Percentiles rank a stretch among this genome's conserved stretches.
Evolutionary conservation across 768 basidiomycete genomes (phyloP).

Genomic region (Suillus fuscotomentosus): DNA sequence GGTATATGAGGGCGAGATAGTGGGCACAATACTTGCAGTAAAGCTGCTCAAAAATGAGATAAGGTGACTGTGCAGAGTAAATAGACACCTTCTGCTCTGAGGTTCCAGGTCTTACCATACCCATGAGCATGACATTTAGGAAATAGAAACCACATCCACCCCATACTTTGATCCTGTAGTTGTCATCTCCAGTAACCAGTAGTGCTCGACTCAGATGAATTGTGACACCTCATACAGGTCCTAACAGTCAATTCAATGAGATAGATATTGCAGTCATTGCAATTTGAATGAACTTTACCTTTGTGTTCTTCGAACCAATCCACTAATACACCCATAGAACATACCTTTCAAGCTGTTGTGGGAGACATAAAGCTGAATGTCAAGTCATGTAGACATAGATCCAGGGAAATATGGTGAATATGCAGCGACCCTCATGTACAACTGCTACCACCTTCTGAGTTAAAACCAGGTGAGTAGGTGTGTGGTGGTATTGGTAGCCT

Average conservation of each 20-base stretch:
- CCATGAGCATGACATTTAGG: slow-evolving; percentile 21
- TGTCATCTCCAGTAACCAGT: slow-evolving; percentile 92
- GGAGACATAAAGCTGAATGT: too few relatives aligned
- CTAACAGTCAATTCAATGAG: slow-evolving; percentile 37
- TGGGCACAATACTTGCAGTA: too few relatives aligned
- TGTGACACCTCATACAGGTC: slow-evolving; percentile 92
- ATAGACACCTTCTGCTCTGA: slow-evolving; percentile 85
- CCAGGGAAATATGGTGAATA: too few relatives aligned
- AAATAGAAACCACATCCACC: slow-evolving; percentile 49
- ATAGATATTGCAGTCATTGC: slow-evolving; percentile 6
- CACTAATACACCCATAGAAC: slow-evolving; percentile 98
- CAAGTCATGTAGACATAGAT: too few relatives aligned
- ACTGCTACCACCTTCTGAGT: too few relatives aligned
- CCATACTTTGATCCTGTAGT: slow-evolving; percentile 99
- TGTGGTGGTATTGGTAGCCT: too few relatives aligned
- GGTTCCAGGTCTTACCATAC: slow-evolving; percentile 68
- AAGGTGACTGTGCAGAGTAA: slow-evolving; percentile 91
- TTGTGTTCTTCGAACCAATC: slow-evolving; percentile 99
- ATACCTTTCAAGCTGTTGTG: too few relatives aligned
- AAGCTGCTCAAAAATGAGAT: too few relatives aligned
- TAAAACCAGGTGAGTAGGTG: too few relatives aligned
- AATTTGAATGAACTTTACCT: slow-evolving; percentile 47
- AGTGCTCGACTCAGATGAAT: slow-evolving; percentile 95
- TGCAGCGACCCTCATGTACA: too few relatives aligned
- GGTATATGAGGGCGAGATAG: too few relatives aligned